Base-by-base conservation (phyloP, 1,139 yeast species). In the Geotrichum cucujoidarum region DNA sequence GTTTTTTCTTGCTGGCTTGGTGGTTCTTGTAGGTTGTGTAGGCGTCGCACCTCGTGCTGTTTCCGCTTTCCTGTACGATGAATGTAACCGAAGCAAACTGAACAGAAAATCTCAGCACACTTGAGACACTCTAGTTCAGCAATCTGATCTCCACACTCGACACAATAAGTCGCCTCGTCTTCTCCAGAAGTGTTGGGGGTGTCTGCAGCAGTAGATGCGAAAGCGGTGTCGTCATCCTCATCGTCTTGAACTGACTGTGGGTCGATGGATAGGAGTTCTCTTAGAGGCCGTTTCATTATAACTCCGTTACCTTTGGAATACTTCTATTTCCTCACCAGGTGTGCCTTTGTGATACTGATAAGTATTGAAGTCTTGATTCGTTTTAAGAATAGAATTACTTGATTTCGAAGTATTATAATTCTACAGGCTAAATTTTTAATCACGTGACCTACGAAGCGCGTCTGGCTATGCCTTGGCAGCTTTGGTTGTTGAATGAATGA, bases 131-230 rank as follows among this genome's bases (percentile, higher is more conserved):
- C 62, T 10, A 79, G 64, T 55, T 80, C 85, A 4, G 76, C 68
- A 22, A 83, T 81, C 78, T 80, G 84, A 59, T 83, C 86, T 30
- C 76, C 76, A 61, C 90, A 83, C 56, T 82, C 89, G 13, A 78
- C 70, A 63, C 90, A 82, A 36, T 74, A 64, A 2, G 66, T 62
- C 30, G 33, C 20, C 49, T 61, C 35, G 7, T 17, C 20, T 4
- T 33, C 5, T 14, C 11, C 37, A 17, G 6, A 6, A 20, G 4
- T n/a, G 33, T 30, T n/a, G 33, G 33, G 6, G 14, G 5, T 5
- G 33, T 6, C 14, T 6, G 33, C 13, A 30, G 33, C 14, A 8
- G 33, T 5, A 6, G 33, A n/a, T 5, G 40, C 13, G 20, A 13
- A 18, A 13, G 29, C 25, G 7, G 14, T 20, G 13, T 14, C 21